These are phyloP conservation scores for Yamadazyma dushanensis DNA, from an alignment of 1,139 yeast genomes.

Conservation along the genomic window DNA sequence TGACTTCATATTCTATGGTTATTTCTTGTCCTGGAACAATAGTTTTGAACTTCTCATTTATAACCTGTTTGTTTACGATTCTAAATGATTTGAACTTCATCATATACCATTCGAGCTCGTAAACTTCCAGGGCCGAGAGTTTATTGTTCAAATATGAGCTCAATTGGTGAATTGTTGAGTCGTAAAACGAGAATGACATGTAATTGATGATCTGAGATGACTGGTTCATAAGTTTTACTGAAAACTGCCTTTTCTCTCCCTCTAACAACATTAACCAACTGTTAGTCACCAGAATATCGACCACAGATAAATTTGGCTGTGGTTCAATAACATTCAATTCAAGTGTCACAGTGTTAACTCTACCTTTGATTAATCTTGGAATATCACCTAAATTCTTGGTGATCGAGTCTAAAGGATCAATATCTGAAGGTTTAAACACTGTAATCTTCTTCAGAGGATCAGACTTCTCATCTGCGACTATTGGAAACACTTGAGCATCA, in stretches of 20 bases:
- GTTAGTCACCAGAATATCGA: constrained; percentile 55
- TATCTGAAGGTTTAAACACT: constrained; percentile 2
- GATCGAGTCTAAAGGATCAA: constrained; percentile 19
- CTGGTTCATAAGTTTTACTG: constrained; percentile 55
- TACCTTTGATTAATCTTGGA: constrained; percentile 16
- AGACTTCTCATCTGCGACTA: constrained; percentile 25
- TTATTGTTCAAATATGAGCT: constrained; percentile 38
- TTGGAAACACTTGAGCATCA: constrained; percentile 30
- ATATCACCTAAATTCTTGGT: constrained; percentile 20
- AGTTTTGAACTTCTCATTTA: constrained; percentile 32
- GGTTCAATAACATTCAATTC: constrained; percentile 52
- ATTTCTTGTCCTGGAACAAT: constrained; percentile 34
- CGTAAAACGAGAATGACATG: constrained; percentile 64
- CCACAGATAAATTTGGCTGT: constrained; percentile 63
- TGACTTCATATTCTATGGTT: constrained; percentile 55
- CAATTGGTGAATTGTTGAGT: constrained; percentile 70
- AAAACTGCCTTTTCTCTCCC: constrained; percentile 62
- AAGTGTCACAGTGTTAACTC: constrained; percentile 23
- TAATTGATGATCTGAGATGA: constrained; percentile 58
- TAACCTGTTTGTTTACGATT: constrained; percentile 40
- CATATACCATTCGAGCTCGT: constrained; percentile 74
- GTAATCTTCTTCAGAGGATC: constrained; percentile 1
- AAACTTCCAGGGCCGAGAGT: constrained; percentile 59
- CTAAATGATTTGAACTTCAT: constrained; percentile 58
- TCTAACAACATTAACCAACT: constrained; percentile 79